A percentile compares a stretch with the other conserved stretches of the same genome.
Conservation (phyloP, 2,329 filamentous ascomycete genomes). For the Fusarium concolor region DNA sequence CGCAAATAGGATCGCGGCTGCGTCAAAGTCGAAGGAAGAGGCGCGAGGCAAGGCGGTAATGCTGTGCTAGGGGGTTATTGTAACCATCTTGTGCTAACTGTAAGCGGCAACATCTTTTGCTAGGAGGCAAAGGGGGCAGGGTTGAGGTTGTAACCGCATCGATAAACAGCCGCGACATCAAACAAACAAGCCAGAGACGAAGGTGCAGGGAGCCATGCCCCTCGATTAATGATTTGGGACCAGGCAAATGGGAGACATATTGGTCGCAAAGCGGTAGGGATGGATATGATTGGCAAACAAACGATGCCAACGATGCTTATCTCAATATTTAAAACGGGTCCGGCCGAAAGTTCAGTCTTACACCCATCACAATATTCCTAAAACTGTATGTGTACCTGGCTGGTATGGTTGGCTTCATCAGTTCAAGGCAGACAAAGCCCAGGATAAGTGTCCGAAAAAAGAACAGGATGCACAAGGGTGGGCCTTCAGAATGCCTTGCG, state of each 20-base stretch:
- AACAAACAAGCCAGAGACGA: conserved; percentile 14
- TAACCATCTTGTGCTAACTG: conserved; percentile 32
- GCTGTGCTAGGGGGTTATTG: neutral
- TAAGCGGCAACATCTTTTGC: conserved; percentile 41
- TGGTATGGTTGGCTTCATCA: conserved; percentile 18
- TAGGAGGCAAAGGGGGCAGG: conserved; percentile 2
- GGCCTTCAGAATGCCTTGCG: conserved; percentile 26
- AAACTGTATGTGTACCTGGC: conserved; percentile 16
- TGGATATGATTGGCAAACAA: conserved; percentile 28
- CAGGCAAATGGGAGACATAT: conserved; percentile 9
- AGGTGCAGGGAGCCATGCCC: conserved; percentile 6
- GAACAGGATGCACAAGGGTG: conserved; percentile 26
- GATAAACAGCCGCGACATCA: conserved; percentile 34
- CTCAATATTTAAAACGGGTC: conserved; percentile 29
- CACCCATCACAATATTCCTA: neutral
- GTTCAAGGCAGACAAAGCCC: conserved; percentile 34
- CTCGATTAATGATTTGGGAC: conserved; percentile 3
- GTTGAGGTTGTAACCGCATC: conserved; percentile 7
- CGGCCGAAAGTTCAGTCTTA: conserved; percentile 31
- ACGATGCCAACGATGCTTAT: conserved; percentile 16
- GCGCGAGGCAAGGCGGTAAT: conserved; percentile 25
- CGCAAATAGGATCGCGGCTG: conserved; percentile 30
- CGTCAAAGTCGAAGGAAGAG: conserved; percentile 27
- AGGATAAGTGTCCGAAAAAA: conserved; percentile 11
- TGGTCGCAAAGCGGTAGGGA: conserved; percentile 6